Base-by-base conservation (phyloP, 345 rosid species). In the Corymbia maculata region DNA sequence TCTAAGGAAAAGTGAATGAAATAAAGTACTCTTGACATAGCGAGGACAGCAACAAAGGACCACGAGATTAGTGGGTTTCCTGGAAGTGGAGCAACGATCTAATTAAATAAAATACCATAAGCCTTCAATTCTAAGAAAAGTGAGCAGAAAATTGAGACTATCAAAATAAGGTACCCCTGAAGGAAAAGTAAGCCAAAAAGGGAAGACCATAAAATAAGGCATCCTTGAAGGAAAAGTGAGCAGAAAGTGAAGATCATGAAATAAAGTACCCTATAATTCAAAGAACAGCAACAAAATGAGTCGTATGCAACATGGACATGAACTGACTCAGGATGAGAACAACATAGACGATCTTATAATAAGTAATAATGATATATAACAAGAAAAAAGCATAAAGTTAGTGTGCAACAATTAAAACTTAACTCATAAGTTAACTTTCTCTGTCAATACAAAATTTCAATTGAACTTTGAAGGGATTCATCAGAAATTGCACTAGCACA, bases 271-370 rank as follows among this genome's bases (percentile, higher is more conserved):
- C 12, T 22, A 55, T 2, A 55, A 22, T 4, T 55, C 21, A 11
- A 55, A 55, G 28, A 55, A 55, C 0, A 1, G 61, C 28, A 22
- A 55, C 26, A 22, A 55, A 55, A 2, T 55, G 28, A 55, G 26
- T 55, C 0, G 28, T 22, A 55, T 1, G 22, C 61, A 1, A 22
- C 0, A 5, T 22, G 61, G 6, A 21, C 61, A 55, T 55, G 28
- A 55, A 55, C 0, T 22, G 5, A 55, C 5, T 22, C 5, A 8
- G 9, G 24, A 55, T 9, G 2, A 21, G 0, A 55, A 55, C 6
- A 0, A 1, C 28, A 9, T 55, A 0, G 61, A 22, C 24, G 0
- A 12, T 22, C 8, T 55, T 21, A 22, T 12, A 55, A 9, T 12
- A 55, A 9, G 61, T 55, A 55, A 55, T 55, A 55, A 55, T 12